A percentile compares a stretch with the other conserved stretches of the same genome.
Evolutionary conservation across 2,329 filamentous ascomycete species (phyloP).

Genomic region (Byssoonygena ceratinophila): DNA sequence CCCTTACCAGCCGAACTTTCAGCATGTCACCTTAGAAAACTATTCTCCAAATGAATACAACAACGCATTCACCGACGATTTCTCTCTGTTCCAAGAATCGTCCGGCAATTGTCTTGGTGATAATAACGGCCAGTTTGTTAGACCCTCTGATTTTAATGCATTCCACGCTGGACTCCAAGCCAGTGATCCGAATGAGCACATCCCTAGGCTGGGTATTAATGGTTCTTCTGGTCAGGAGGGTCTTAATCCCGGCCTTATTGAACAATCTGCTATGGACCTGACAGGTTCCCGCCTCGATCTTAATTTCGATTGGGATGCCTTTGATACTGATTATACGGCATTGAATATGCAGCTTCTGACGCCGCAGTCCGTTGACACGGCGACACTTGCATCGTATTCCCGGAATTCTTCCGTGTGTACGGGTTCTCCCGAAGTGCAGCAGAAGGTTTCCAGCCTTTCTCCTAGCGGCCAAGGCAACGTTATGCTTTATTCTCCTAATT

Average conservation of each 20-base stretch:
- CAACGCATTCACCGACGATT: slow-evolving; percentile 18
- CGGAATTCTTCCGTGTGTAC: slow-evolving; percentile 10
- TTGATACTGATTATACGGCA: slow-evolving; percentile 22
- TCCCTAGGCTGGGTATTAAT: slow-evolving; percentile 21
- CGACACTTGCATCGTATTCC: neutral
- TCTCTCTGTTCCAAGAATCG: slow-evolving; percentile 21
- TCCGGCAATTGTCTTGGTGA: slow-evolving; percentile 20
- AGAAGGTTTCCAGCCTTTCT: slow-evolving; percentile 21
- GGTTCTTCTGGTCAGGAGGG: slow-evolving; percentile 17
- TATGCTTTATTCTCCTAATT: slow-evolving; percentile 25
- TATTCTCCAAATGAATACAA: neutral
- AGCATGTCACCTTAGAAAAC: slow-evolving; percentile 8
- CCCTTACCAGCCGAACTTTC: slow-evolving; percentile 21
- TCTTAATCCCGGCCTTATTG: neutral
- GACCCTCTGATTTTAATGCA: slow-evolving; percentile 21
- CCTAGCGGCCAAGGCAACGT: slow-evolving; percentile 23
- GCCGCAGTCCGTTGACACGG: slow-evolving; percentile 15
- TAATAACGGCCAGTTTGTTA: slow-evolving; percentile 4
- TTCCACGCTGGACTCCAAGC: slow-evolving; percentile 25
- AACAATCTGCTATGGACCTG: slow-evolving; percentile 18
- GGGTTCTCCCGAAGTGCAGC: slow-evolving; percentile 11
- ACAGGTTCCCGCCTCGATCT: slow-evolving; percentile 7
- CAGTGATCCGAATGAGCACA: slow-evolving; percentile 23
- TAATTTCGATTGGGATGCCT: slow-evolving; percentile 17
- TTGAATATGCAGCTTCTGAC: slow-evolving; percentile 23